Conservation (phyloP, 2,329 filamentous ascomycete genomes). For the Gaeumannomyces sp. region DNA sequence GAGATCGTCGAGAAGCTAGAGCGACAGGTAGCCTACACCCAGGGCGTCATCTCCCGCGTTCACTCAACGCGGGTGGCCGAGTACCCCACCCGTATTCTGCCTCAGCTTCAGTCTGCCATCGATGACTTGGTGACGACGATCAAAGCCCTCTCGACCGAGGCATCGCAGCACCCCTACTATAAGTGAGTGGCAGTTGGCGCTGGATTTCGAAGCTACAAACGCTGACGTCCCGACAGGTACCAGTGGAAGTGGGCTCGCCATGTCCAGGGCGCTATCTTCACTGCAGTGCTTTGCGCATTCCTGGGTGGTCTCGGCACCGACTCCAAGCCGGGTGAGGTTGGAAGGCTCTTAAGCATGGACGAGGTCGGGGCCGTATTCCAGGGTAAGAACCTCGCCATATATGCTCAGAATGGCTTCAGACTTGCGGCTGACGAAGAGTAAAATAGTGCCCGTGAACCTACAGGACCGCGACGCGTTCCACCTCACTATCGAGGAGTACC, state of each 20-base stretch:
- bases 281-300: constrained; percentile 60
- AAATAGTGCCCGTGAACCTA: constrained; percentile 77
- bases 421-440: not conserved
- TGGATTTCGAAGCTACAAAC: not conserved
- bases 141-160: constrained; percentile 61
- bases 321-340: constrained; percentile 46
- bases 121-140: constrained; percentile 66
- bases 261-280: constrained; percentile 69
- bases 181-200: constrained; percentile 50
- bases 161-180: constrained; percentile 90
- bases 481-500: constrained; percentile 93
- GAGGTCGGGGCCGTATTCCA: constrained; percentile 74
- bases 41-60: constrained; percentile 78
- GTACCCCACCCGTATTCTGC: constrained; percentile 42
- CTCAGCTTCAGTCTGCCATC: constrained; percentile 66
- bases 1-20: constrained; percentile 78
- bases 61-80: constrained; percentile 60
- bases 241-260: constrained; percentile 80
- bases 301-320: constrained; percentile 65
- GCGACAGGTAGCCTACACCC: constrained; percentile 72
- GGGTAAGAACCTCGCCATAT: constrained; percentile 39
- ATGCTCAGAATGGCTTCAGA: not conserved
- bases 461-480: constrained; percentile 90
- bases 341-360: constrained; percentile 76
- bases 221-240: constrained; percentile 41